Conservation (phyloP, 1,284 basidiomycete genomes). For the Exobasidium cylindrosporum region DNA sequence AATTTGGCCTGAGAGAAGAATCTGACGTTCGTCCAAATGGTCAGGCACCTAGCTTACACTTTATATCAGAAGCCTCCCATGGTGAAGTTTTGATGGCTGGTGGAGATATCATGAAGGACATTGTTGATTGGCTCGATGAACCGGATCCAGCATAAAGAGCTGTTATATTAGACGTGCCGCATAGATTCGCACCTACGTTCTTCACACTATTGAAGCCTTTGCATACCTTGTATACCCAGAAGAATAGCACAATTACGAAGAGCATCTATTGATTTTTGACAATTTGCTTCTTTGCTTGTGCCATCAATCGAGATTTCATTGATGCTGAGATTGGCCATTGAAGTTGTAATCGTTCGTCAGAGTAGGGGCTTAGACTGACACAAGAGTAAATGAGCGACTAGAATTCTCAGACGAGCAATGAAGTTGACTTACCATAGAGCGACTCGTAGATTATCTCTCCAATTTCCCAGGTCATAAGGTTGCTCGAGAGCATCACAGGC, state of each 20-base stretch:
- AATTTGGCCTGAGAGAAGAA: constrained; percentile 29
- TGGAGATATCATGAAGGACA: constrained; percentile 21
- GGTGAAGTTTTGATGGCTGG: constrained; percentile 44
- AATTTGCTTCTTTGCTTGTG: not conserved
- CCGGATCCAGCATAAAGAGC: too few species aligned
- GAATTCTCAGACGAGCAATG: too few species aligned
- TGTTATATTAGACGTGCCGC: too few species aligned
- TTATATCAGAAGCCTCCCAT: constrained; percentile 25
- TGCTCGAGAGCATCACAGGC: not conserved
- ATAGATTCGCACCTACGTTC: too few species aligned
- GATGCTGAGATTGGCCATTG: not conserved
- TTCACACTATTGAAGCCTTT: too few species aligned
- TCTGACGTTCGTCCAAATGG: constrained; percentile 4
- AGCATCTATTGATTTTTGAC: not conserved
- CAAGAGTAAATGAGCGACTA: too few species aligned
- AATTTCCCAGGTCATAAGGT: constrained; percentile 9
- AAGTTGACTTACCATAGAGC: constrained; percentile 7
- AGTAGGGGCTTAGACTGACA: too few species aligned
- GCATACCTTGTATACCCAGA: too few species aligned
- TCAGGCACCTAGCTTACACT: constrained; percentile 18
- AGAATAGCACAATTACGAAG: not conserved
- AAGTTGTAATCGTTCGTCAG: not conserved
- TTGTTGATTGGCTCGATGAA: constrained; percentile 26
- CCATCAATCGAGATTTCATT: not conserved
- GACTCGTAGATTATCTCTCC: not conserved